Evolutionary conservation across 306 rosid species (phyloP).

Genomic region (Rosa persica): DNA sequence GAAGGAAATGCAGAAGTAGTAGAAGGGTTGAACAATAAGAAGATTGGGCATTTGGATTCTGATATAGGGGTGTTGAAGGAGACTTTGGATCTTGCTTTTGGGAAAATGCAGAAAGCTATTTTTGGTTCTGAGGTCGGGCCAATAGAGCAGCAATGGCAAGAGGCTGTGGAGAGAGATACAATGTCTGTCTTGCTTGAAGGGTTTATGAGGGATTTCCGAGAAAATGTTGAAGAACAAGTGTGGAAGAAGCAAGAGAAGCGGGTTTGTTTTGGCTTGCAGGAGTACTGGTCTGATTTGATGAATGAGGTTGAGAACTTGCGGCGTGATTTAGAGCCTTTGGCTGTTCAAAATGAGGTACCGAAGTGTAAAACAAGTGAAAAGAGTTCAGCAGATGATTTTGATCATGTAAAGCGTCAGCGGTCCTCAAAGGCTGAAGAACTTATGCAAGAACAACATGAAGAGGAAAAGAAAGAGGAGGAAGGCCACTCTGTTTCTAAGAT

Average conservation of each 20-base stretch:
- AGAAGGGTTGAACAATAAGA: slow-evolving; percentile 41
- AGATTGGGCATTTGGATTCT: slow-evolving; percentile 75
- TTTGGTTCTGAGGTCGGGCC: slow-evolving; percentile 59
- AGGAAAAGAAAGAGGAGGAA: slow-evolving; percentile 36
- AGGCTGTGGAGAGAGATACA: slow-evolving; percentile 53
- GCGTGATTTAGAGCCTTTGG: slow-evolving; percentile 41
- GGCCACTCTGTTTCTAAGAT: slow-evolving; percentile 58
- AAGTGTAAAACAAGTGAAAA: slow-evolving; percentile 8
- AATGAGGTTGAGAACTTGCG: slow-evolving; percentile 45
- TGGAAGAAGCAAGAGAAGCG: slow-evolving; percentile 39
- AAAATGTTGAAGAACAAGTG: slow-evolving; percentile 36
- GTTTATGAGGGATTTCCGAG: slow-evolving; percentile 48
- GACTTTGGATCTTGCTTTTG: slow-evolving; percentile 74
- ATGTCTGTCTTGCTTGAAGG: slow-evolving; percentile 47
- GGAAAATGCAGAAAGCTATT: slow-evolving; percentile 67
- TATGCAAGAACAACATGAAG: slow-evolving; percentile 20
- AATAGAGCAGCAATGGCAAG: slow-evolving; percentile 68
- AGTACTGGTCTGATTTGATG: slow-evolving; percentile 56
- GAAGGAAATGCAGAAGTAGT: slow-evolving; percentile 9
- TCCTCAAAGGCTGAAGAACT: slow-evolving; percentile 27
- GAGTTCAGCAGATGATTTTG: slow-evolving; percentile 29
- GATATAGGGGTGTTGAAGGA: slow-evolving; percentile 77
- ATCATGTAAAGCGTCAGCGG: slow-evolving; percentile 1
- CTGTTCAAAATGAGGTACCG: slow-evolving; percentile 26
- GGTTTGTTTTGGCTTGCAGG: slow-evolving; percentile 30